Base-by-base conservation (phyloP, 148 eudicot species). In the Chenopodium formosanum region DNA sequence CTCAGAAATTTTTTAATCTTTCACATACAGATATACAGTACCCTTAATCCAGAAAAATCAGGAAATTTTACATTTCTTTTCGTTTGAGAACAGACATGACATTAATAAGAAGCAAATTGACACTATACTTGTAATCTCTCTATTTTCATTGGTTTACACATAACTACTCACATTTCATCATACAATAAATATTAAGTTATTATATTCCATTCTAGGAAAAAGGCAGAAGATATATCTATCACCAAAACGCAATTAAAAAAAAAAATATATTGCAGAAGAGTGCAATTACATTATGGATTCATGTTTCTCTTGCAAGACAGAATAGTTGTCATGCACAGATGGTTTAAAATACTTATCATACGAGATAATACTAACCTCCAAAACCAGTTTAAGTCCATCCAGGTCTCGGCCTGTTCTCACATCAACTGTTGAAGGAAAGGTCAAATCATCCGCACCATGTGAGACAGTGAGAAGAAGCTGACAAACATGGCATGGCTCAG, bases 401-500 rank as follows among this genome's bases (percentile, higher is more conserved):
- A 96, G 86, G 78, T 90, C 86, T 75, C 92, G 89, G 16, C 99
- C 99, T 25, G 94, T 92, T 83, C 99, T 91, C 86, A 96, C 97
- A 87, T 95, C 99, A 87, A 96, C 93, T 50, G 94, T 88, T 73
- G 99, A 86, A 81, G 99, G 99, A 87, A 84, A 96, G 40, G 98
- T 96, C 79, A 91, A 86, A 94, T 94, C 97, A 89, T 94, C 97
- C 67, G 95, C 94, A 84, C 99, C 99, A 87, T 96, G 98, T 76
- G 97, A 88, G 84, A 94, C 86, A 74, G 99, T 96, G 88, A 96
- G 92, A 84, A 94, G 95, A 88, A 96, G 97, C 91, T 96, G 94
- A 84, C 93, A 91, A 86, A 92, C 97, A 91, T 94, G 99, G 88
- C 99, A 96, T 76, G 99, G 99, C 90, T 96, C 98, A 74, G 93